Conservation (phyloP, 2,329 filamentous ascomycete genomes). For the Trichoderma atrobrunneum region DNA sequence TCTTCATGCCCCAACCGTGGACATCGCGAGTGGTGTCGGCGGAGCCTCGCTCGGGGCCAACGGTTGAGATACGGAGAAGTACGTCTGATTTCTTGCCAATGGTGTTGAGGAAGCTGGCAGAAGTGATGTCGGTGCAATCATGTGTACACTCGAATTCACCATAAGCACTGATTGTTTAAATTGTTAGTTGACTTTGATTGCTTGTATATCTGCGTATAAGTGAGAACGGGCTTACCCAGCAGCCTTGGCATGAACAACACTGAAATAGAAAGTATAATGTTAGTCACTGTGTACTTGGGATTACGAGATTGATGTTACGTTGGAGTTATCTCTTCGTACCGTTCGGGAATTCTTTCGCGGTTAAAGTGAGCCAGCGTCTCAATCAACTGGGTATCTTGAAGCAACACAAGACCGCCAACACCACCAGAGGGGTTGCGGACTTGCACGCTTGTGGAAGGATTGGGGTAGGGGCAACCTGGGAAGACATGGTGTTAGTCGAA, state of each 20-base stretch:
- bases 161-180: conserved; percentile 35
- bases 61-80: conserved; percentile 68
- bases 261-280: background rate
- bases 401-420: background rate
- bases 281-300: background rate
- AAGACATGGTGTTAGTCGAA: background rate
- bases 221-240: conserved; percentile 27
- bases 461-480: conserved; percentile 3
- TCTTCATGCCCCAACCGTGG: conserved; percentile 58
- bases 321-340: background rate
- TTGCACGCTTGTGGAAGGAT: conserved; percentile 10
- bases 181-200: background rate
- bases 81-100: conserved; percentile 54
- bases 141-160: conserved; percentile 57
- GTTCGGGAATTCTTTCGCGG: conserved; percentile 14
- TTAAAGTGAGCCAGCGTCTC: conserved; percentile 15
- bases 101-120: conserved; percentile 51
- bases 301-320: background rate
- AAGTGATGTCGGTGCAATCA: conserved; percentile 44
- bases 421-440: background rate
- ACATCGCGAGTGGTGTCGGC: conserved; percentile 67
- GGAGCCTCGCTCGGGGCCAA: conserved; percentile 63
- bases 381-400: conserved; percentile 7
- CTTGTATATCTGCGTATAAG: no score
- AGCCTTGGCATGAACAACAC: conserved; percentile 32